Evolutionary conservation across 2,329 filamentous ascomycete species (phyloP), one percentile per base, ranked within the genome.

Genomic region (Ophiostoma sp.): DNA sequence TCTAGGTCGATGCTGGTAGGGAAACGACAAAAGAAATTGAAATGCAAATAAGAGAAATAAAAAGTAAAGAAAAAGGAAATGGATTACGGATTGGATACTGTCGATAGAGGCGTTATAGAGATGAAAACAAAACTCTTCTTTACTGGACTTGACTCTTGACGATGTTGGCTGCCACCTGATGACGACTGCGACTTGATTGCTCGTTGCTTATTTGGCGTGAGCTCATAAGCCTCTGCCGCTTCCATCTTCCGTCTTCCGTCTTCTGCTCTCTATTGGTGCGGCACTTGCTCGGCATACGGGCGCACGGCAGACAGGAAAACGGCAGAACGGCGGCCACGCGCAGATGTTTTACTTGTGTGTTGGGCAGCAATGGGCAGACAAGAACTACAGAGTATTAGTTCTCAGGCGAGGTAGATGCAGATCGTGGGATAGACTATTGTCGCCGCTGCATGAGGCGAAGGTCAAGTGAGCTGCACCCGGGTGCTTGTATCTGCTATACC

Each of bases 1-100:
- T 94, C 73, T 93, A 83, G 17, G 31, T 35, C 13, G 44, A 57
- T 23, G 35, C 20, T 6, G 10, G n/a, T n/a, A 23, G 31, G 35
- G 7, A 41, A 13, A 41, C 39, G 27, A 31, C 1, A 31, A 31
- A 31, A 31, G 27, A 62, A 33, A 27, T 6, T 31, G n/a, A n/a
- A n/a, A n/a, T n/a, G n/a, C n/a, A n/a, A n/a, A n/a, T n/a, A 8
- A 17, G 1, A 8, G 35, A 17, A 62, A 36, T 10, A 2, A n/a
- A 64, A 64, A 62, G 4, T 4, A 33, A 62, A 64, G 20, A 35
- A 5, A 23, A 8, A 4, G 52, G 44, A n/a, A 57, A 13, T 57
- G 44, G 44, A 62, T 17, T 33, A 60, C 4, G 27, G 27, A 60
- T 27, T 17, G 27, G 23, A 31, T 62, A 35, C 7, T 33, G 52